Base-by-base conservation (phyloP, 495 filamentous ascomycete species). In the Tuber indicum region DNA sequence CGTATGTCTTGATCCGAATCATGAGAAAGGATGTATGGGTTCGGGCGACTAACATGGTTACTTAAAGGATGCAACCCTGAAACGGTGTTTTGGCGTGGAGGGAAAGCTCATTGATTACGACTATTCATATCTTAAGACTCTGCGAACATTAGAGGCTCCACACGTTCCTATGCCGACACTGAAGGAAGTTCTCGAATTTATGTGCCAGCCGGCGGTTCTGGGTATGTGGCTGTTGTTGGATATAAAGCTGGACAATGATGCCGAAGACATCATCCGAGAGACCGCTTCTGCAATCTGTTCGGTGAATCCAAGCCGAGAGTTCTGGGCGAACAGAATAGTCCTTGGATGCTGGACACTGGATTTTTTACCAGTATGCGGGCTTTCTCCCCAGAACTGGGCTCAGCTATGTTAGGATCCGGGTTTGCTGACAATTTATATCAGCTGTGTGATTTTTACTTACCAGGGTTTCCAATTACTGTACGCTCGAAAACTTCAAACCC, bases 221-320 rank as follows among this genome's bases (percentile, higher is more conserved):
- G 81, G 91, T 62, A 85, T 94, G 7, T 97, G 95, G 94, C 72
- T 94, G 4, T 84, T 98, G 69, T 86, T 98, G 0, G 95, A 98
- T 83, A 92, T 98, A 81, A 98, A 98, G 85, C 91, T 93, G 19
- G 87, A 91, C 81, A 91, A 96, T 81, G 87, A 95, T 76, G 85
- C 92, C 6, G 87, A 89, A 9, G 85, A 88, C n/a, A 85, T 97
- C 17, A 89, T 97, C 84, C 84, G 87, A 66, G 83, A 88, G 21
- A 89, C 92, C 21, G 90, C 89, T 7, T 80, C 89, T 62, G 90
- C 91, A 0, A 86, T 97, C 45, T 83, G 83, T 19, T 86, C 85
- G 2, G 89, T 91, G 0, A 84, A 85, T 2, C n/a, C 80, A 82
- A 71, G 84, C 42, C 75, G 84, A 52, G 79, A 86, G 79, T 87